Conservation (phyloP, 257 asterid species). For the Hygrophila difformis region DNA sequence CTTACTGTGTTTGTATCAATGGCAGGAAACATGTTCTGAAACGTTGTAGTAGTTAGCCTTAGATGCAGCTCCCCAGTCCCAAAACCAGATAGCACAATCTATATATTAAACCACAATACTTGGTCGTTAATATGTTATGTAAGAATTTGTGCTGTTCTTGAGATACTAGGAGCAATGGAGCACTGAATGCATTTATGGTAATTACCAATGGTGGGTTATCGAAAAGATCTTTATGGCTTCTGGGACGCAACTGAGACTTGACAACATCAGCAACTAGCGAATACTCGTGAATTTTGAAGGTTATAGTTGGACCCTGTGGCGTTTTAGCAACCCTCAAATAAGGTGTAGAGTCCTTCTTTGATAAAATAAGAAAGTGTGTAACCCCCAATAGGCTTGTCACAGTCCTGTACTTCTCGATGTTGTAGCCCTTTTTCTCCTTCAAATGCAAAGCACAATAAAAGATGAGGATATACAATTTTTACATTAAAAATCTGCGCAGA, state of each 20-base stretch:
- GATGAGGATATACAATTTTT: neutral
- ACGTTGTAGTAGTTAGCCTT: slow-evolving; percentile 79
- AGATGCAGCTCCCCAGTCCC: slow-evolving; percentile 94
- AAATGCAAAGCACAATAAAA: neutral
- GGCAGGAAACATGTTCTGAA: slow-evolving; percentile 93
- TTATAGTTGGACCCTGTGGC: slow-evolving; percentile 90
- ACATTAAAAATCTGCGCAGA: neutral
- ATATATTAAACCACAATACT: slow-evolving; percentile 21
- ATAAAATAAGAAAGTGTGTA: slow-evolving; percentile 80
- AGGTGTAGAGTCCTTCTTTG: slow-evolving; percentile 72
- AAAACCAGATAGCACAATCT: slow-evolving; percentile 95
- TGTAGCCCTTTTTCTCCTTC: slow-evolving; percentile 85
- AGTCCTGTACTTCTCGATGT: slow-evolving; percentile 69
- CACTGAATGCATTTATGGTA: slow-evolving; percentile 2
- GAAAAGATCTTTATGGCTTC: slow-evolving; percentile 74
- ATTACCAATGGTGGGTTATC: slow-evolving; percentile 79
- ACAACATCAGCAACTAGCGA: slow-evolving; percentile 70
- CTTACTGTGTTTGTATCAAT: slow-evolving; percentile 85
- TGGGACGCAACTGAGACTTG: slow-evolving; percentile 72
- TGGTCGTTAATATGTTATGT: slow-evolving; percentile 3
- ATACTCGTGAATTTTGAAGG: slow-evolving; percentile 78
- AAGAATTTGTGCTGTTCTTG: no score
- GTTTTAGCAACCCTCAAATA: slow-evolving; percentile 74
- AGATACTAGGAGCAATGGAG: no score
- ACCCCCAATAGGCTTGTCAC: slow-evolving; percentile 92